phyloP scores from a whole-genome alignment of 345 rosid species.

The Brassica carinata region DNA sequence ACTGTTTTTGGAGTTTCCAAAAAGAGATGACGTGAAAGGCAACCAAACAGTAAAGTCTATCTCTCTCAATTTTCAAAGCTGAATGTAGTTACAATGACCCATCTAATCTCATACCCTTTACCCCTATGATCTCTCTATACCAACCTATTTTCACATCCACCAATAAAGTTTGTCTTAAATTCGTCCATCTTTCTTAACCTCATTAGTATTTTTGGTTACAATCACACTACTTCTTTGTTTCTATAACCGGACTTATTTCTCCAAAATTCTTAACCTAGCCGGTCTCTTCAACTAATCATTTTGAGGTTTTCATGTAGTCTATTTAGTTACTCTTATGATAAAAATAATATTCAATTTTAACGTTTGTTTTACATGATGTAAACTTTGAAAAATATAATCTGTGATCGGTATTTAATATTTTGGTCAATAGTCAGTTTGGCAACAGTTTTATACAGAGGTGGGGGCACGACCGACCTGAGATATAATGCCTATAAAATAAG shows the following conservation, averaged over 20 bases:
- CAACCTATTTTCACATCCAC: slow-evolving; percentile 33
- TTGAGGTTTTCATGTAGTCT: not conserved
- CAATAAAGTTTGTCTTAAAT: slow-evolving; percentile 29
- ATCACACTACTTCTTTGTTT: slow-evolving; percentile 25
- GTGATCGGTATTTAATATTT: not conserved
- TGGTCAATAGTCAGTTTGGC: slow-evolving; percentile 10
- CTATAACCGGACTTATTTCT: slow-evolving; percentile 12
- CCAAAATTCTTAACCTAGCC: not conserved
- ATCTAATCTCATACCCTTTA: slow-evolving; percentile 37
- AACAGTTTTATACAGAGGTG: not conserved
- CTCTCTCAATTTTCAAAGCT: slow-evolving; percentile 36
- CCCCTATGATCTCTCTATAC: slow-evolving; percentile 32
- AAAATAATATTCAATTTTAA: not conserved
- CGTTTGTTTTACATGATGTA: not conserved
- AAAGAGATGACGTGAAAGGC: slow-evolving; percentile 45
- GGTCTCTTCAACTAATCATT: slow-evolving; percentile 7
- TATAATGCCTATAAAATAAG: slow-evolving; percentile 24
- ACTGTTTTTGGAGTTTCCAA: slow-evolving; percentile 44
- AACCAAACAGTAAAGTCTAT: slow-evolving; percentile 37
- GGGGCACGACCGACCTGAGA: slow-evolving; percentile 25
- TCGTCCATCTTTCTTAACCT: slow-evolving; percentile 28
- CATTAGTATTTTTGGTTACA: slow-evolving; percentile 28
- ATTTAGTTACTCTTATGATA: not conserved
- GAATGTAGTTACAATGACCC: slow-evolving; percentile 40
- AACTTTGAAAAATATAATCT: not conserved